A percentile compares a stretch with the other conserved stretches of the same genome.
Conservation (phyloP, 225 moss, liverwort and hornwort species). For the Asterella californica region DNA sequence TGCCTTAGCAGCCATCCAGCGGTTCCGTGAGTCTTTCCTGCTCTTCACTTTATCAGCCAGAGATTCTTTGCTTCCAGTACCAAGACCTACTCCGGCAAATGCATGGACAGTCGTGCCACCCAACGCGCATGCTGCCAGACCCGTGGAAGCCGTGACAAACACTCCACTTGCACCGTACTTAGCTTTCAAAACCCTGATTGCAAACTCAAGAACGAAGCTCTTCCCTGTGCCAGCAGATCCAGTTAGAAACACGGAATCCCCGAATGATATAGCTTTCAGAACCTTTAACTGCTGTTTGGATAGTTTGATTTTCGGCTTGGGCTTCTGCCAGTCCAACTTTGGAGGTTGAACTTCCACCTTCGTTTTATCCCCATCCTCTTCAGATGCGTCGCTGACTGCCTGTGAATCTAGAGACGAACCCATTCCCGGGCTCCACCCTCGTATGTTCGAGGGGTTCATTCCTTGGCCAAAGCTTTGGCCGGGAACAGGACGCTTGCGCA, state of each 20-base stretch:
- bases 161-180: constrained; percentile 57
- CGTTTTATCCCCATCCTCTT: background rate
- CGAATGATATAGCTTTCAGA: constrained; percentile 57
- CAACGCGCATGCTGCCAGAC: constrained; percentile 80
- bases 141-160: constrained; percentile 86
- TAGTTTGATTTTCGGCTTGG: constrained; percentile 23
- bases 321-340: constrained; percentile 14
- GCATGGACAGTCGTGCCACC: constrained; percentile 85
- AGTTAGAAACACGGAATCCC: constrained; percentile 73
- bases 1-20: constrained; percentile 66
- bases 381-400: background rate
- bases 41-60: constrained; percentile 56
- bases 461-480: constrained; percentile 51
- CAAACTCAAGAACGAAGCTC: constrained; percentile 68
- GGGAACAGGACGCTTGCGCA: constrained; percentile 60
- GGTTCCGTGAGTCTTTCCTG: constrained; percentile 51
- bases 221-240: constrained; percentile 90
- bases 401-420: background rate
- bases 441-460: constrained; percentile 16
- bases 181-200: constrained; percentile 50
- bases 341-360: constrained; percentile 17
- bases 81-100: constrained; percentile 70
- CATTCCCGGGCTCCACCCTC: background rate
- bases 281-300: constrained; percentile 68
- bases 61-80: constrained; percentile 50